A percentile compares a stretch with the other conserved stretches of the same genome.
Conservation (phyloP, 805 yeast genomes). For the Barnettozyma siamensis region DNA sequence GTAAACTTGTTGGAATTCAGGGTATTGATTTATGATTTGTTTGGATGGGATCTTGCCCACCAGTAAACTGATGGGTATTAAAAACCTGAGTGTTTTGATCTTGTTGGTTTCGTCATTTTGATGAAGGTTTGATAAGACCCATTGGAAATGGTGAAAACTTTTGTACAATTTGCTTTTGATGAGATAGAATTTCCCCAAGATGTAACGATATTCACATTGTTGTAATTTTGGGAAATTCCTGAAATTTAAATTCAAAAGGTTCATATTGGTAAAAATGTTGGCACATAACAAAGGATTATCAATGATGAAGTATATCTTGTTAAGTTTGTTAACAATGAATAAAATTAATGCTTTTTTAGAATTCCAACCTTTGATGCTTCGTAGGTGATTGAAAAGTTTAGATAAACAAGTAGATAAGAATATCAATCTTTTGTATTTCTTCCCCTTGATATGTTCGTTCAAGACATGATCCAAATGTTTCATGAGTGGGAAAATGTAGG, state of each 20-base stretch:
- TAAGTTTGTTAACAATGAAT: conserved; percentile 42
- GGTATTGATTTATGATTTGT: conserved; percentile 19
- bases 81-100: conserved; percentile 35
- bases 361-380: conserved; percentile 27
- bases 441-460: conserved; percentile 38
- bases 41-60: conserved; percentile 47
- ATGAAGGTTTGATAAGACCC: conserved; percentile 30
- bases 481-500: conserved; percentile 41
- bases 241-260: conserved; percentile 39
- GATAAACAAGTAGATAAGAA: conserved; percentile 22
- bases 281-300: conserved; percentile 54
- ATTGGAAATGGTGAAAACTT: conserved; percentile 42
- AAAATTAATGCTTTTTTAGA: conserved; percentile 43
- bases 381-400: conserved; percentile 23
- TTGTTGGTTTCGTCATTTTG: conserved; percentile 9
- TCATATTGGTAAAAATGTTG: conserved; percentile 57
- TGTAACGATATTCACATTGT: conserved; percentile 46
- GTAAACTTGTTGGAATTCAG: conserved; percentile 30
- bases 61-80: conserved; percentile 47
- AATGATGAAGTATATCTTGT: conserved; percentile 46
- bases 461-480: conserved; percentile 35
- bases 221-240: conserved; percentile 37
- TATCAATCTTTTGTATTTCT: conserved; percentile 33
- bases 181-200: conserved; percentile 47
- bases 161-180: conserved; percentile 45